phyloP scores from a whole-genome alignment of 1,284 basidiomycete genomes.

The Microbotryomycetes sp. region DNA sequence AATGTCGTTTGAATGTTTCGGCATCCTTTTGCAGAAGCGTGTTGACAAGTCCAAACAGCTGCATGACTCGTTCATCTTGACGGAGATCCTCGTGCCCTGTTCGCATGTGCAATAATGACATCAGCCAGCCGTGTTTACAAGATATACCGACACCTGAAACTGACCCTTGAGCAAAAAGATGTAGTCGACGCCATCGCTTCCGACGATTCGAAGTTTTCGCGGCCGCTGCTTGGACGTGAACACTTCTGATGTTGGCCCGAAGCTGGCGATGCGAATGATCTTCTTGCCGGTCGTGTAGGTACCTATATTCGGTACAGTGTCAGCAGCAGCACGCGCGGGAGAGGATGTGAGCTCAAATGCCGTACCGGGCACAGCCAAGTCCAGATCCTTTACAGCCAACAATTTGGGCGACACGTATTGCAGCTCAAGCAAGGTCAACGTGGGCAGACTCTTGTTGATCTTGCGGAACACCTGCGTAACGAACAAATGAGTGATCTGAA shows the following conservation, averaged over 20 bases:
- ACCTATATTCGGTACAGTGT: constrained; percentile 46
- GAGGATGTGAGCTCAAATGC: constrained; percentile 1
- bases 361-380: constrained; percentile 85
- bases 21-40: constrained; percentile 88
- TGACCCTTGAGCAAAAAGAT: constrained; percentile 85
- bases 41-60: constrained; percentile 95
- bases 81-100: constrained; percentile 95
- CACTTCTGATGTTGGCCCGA: constrained; percentile 78
- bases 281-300: constrained; percentile 88
- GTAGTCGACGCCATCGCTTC: constrained; percentile 89
- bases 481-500: not conserved
- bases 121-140: not conserved
- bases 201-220: constrained; percentile 77
- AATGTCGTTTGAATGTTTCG: constrained; percentile 88
- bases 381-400: constrained; percentile 78
- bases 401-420: constrained; percentile 96
- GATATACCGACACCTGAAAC: constrained; percentile 13
- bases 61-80: constrained; percentile 99
- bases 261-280: constrained; percentile 74
- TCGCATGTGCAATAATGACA: not conserved
- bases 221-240: constrained; percentile 99
- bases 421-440: constrained; percentile 83
- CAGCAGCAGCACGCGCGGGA: not conserved
- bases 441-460: constrained; percentile 87
- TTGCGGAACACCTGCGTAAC: constrained; percentile 80